Evolutionary conservation across 2,329 filamentous ascomycete genomes (phyloP), one percentile per base, ranked within the genome.

Genomic region (Alternaria incomplexa): DNA sequence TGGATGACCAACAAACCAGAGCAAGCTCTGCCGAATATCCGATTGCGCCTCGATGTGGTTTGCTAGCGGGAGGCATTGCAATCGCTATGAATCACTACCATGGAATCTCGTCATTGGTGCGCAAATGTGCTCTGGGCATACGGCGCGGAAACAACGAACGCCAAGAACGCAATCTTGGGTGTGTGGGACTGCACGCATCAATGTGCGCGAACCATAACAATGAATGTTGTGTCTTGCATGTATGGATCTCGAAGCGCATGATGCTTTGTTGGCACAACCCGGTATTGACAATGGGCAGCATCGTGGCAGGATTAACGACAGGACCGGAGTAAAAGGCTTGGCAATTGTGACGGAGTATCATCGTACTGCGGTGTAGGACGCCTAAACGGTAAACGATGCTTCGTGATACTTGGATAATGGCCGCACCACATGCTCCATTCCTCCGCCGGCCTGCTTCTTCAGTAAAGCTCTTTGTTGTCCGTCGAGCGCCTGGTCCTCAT

Each of bases 21-120:
- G 32, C 30, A 53, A 25, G 44, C 55, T 55, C 17, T 26, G 54
- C 61, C 56, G 64, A 17, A 25, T 67, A 63, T 36, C 54, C 61
- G 66, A 64, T 56, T 58, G 58, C 61, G 54, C 57, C 64, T 56
- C 59, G 28, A 51, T 64, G 36, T 13, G 7, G 17, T 46, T 61
- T 15, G 44, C 3, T 56, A 36, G 25, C 15, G 8, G 30, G 36
- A 50, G 25, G 30, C 44, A 46, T 26, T 44, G 25, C 30, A 60
- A 51, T 56, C 51, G 56, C 36, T 45, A 46, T 50, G 44, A 51
- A 63, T 60, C 36, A 47, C 32, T 46, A 36, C 43, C 30, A 54
- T 36, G 23, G 22, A 43, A 23, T 12, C 23, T 5, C n/a, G 20
- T 50, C 45, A 36, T 55, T 47, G 53, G 28, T 30, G 23, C 23